Base-by-base conservation (phyloP, 2,329 filamentous ascomycete species). In the Sclerotinia glacialis region DNA sequence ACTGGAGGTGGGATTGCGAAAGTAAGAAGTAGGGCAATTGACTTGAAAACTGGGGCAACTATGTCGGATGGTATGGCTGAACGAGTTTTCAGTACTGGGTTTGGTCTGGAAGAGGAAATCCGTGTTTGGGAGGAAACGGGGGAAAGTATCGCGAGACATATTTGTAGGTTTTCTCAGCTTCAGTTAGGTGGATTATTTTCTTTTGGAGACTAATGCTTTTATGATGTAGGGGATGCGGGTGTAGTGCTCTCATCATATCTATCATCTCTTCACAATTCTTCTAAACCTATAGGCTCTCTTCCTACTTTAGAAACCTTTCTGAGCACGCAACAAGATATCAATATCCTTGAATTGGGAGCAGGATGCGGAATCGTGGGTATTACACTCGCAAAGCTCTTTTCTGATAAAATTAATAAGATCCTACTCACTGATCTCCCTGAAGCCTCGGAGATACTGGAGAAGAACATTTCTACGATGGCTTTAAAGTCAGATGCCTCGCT, bases 281-380 rank as follows among this genome's bases (percentile, higher is more conserved):
- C 42, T 8, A 40, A 9, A n/a, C 5, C 47, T 26, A n/a, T 16
- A 23, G 44, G n/a, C 44, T 49, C 59, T 14, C 64, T 67, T 11
- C 40, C 50, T 47, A 61, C 28, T 11, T 34, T 67, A 23, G 66
- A 69, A 63, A 53, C 59, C n/a, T 63, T 72, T 7, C 72, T 72
- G 26, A 4, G 23, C 12, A 55, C 60, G 8, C 67, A 70, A 21
- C 53, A 67, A 9, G 69, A 77, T 23, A 77, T 86, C 5, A 80
- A 81, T 61, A 79, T 86, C 42, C 77, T 92, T 23, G 89, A 92
- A 75, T 79, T 91, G 7, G 89, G 89, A 11, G 84, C 85, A 40
- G 89, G 89, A 0, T 89, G 87, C 74, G 89, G 89, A 46, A 85
- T 89, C 65, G 88, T 89, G 12, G 88, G 88, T 42, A 83, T 90